Evolutionary conservation across 179 eudicot species (phyloP), one percentile per base, ranked within the genome.

Genomic region (Gypsophila paniculata): DNA sequence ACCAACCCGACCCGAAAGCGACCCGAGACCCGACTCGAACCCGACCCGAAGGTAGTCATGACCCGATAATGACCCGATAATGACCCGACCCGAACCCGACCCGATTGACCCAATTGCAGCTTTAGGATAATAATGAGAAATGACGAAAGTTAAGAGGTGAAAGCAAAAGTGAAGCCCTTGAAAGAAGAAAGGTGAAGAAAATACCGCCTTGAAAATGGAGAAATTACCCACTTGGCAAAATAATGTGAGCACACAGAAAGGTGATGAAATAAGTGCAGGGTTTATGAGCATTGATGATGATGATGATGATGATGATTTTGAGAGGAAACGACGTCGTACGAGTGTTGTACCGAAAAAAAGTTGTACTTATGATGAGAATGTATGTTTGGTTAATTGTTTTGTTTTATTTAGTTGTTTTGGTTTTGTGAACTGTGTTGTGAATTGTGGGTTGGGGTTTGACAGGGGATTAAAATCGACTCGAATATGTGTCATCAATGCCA

Each of bases 401-500:
- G 34, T 29, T 29, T 29, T 29, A 4, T 29, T 29, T 4, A 29
- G 4, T 29, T 29, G 34, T 29, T 15, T 38, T 34, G n/a, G 11
- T 42, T 9, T 38, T 9, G 11, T 65, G 21, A 3, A 4, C n/a
- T n/a, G n/a, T n/a, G n/a, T n/a, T n/a, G n/a, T 22, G 4, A n/a
- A 22, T 23, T 25, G 62, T 25, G 36, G 17, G 44, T 29, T 42
- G 42, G n/a, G 8, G 44, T 55, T 64, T 17, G 58, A 14, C 79
- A 85, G 87, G 84, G 81, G 44, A 76, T 73, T 46, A 58, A 59
- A 64, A 52, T 42, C 13, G 80, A 70, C 21, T 81, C 83, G 0
- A 80, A 29, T 65, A 80, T 82, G 86, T 87, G 97, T 69, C 97
- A 91, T 69, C 97, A 91, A 55, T 91, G 97, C 81, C 90, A 86